Conservation (phyloP, 2,329 filamentous ascomycete genomes). For the Lecanicillium sp. region DNA sequence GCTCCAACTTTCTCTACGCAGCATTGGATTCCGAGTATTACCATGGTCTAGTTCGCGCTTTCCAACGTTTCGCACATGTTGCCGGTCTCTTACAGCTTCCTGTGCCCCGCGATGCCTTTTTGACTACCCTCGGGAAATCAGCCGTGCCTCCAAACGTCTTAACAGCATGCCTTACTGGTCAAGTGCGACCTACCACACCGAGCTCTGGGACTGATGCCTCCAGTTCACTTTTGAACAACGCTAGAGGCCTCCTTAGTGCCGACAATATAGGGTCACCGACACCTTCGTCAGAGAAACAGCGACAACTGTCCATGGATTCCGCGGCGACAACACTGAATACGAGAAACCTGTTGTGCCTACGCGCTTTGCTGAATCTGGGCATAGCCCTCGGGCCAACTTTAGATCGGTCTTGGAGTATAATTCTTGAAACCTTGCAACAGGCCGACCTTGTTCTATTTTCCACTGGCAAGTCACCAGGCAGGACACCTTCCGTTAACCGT, state of each 20-base stretch:
- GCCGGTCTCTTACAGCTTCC: slow-evolving; percentile 76
- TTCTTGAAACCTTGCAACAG: slow-evolving; percentile 86
- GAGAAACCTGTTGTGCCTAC: slow-evolving; percentile 79
- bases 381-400: slow-evolving; percentile 90
- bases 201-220: slow-evolving; percentile 39
- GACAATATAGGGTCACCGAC: slow-evolving; percentile 58
- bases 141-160: slow-evolving; percentile 78
- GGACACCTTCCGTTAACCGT: slow-evolving; percentile 39
- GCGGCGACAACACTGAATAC: slow-evolving; percentile 60
- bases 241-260: slow-evolving; percentile 64
- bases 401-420: slow-evolving; percentile 76
- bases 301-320: slow-evolving; percentile 51
- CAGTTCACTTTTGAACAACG: slow-evolving; percentile 58
- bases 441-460: slow-evolving; percentile 79
- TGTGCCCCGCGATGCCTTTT: slow-evolving; percentile 86
- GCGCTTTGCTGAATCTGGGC: slow-evolving; percentile 87
- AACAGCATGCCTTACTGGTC: slow-evolving; percentile 45
- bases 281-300: slow-evolving; percentile 46
- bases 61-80: slow-evolving; percentile 93
- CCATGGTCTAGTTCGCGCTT: slow-evolving; percentile 80
- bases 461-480: slow-evolving; percentile 45
- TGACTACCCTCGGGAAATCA: slow-evolving; percentile 88
- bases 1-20: slow-evolving; percentile 90
- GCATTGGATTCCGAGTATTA: slow-evolving; percentile 91
- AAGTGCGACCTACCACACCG: slow-evolving; percentile 32